A percentile compares a stretch with the other conserved stretches of the same genome.
Conservation (phyloP, 2,329 filamentous ascomycete genomes). For the Trichoderma breve region DNA sequence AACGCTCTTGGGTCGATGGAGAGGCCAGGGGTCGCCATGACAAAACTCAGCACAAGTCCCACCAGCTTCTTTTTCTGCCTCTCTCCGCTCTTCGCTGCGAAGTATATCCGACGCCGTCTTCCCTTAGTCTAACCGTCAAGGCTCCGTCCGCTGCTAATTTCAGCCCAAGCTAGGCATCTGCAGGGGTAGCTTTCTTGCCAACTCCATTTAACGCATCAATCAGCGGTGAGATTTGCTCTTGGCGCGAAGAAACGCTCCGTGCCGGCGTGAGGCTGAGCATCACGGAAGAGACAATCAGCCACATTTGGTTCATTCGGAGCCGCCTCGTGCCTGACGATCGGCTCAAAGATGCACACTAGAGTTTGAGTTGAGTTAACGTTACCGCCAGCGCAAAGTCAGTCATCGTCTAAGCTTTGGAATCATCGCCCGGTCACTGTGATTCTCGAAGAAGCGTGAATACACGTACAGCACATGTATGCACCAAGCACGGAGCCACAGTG, state of each 20-base stretch:
- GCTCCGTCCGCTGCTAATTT: slow-evolving; percentile 2
- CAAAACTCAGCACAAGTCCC: background rate
- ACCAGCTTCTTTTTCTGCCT: background rate
- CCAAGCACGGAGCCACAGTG: background rate
- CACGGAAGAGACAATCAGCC: background rate
- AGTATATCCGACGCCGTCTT: background rate
- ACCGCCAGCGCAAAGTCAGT: background rate
- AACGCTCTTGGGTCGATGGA: background rate
- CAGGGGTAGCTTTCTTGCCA: background rate
- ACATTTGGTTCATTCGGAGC: background rate
- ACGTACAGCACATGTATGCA: background rate
- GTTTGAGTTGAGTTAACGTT: background rate
- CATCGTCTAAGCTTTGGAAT: background rate
- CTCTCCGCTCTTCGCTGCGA: slow-evolving; percentile 4
- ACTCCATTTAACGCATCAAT: background rate
- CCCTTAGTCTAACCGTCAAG: background rate
- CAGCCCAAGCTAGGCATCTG: background rate
- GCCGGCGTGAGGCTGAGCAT: slow-evolving; percentile 9
- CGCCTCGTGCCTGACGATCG: slow-evolving; percentile 7
- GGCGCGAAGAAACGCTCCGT: background rate
- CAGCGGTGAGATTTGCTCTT: slow-evolving; percentile 5
- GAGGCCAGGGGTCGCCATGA: background rate
- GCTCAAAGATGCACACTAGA: background rate
- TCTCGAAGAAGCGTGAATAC: background rate
- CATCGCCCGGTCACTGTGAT: background rate